Conservation (phyloP, 345 rosid species). For the Ceriops zippeliana region DNA sequence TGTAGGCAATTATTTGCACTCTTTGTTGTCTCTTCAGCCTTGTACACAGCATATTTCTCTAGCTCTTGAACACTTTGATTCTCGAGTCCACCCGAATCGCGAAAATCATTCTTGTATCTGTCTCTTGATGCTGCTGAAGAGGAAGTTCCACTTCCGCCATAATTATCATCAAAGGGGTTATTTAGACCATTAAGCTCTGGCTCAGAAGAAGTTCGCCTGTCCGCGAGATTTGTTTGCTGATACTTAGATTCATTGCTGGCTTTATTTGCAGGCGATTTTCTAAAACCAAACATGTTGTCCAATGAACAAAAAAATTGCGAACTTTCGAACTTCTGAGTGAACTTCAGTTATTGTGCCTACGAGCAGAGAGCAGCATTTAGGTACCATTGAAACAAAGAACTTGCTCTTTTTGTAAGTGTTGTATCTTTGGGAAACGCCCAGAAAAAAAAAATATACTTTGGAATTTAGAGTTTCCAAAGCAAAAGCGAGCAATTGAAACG, state of each 20-base stretch:
- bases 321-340: background rate
- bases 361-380: background rate
- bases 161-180: constrained; percentile 6
- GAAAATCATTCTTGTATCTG: constrained; percentile 21
- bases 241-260: constrained; percentile 17
- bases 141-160: no score
- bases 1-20: constrained; percentile 24
- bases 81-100: constrained; percentile 28
- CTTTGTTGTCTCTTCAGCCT: constrained; percentile 26
- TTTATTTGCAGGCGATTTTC: constrained; percentile 41
- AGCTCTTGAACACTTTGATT: constrained; percentile 29
- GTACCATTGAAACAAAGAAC: background rate
- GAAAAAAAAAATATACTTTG: background rate
- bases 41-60: constrained; percentile 30
- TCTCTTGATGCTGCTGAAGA: background rate
- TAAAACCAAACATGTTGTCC: constrained; percentile 62
- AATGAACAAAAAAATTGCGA: background rate
- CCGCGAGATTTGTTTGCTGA: constrained; percentile 1
- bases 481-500: no score
- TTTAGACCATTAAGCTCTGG: constrained; percentile 6
- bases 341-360: background rate
- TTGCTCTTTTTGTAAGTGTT: no score
- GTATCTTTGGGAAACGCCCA: background rate
- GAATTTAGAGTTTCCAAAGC: no score
- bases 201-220: constrained; percentile 22